A percentile compares a stretch with the other conserved stretches of the same genome.
phyloP scores from a whole-genome alignment of 2,329 filamentous ascomycete genomes.

The Colletotrichum musae region DNA sequence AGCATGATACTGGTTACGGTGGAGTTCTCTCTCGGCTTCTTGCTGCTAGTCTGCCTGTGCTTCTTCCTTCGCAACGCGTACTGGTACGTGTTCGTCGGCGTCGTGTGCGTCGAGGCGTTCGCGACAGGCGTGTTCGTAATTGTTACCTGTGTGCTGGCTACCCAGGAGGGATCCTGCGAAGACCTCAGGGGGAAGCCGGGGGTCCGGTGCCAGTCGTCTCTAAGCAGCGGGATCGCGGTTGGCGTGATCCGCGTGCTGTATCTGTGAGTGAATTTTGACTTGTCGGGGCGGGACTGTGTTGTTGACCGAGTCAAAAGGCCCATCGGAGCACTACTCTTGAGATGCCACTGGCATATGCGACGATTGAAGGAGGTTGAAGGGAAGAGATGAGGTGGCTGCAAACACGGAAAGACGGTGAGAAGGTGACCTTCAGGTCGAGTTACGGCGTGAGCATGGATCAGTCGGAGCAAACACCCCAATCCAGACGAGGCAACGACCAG shows the following conservation, averaged over 20 bases:
- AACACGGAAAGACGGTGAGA: too few species aligned
- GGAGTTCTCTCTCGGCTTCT: too few species aligned
- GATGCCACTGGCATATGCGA: not conserved
- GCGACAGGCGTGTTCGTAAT: constrained; percentile 5
- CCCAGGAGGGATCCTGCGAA: not conserved
- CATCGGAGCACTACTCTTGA: not conserved
- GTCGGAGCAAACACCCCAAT: not conserved
- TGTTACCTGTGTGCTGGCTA: not conserved
- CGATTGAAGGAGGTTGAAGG: not conserved
- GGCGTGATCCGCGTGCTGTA: constrained; percentile 4
- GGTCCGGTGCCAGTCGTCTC: not conserved
- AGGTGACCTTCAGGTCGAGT: too few species aligned
- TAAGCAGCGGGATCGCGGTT: not conserved
- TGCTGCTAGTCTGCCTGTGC: not conserved
- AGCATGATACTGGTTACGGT: not conserved
- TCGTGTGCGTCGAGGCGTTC: not conserved
- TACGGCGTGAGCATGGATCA: not conserved
- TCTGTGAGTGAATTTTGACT: constrained; percentile 9
- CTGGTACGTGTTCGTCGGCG: not conserved
- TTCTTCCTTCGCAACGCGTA: not conserved
- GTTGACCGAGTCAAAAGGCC: not conserved
- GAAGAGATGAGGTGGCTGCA: not conserved
- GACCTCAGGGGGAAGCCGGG: not conserved
- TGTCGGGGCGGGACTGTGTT: not conserved
- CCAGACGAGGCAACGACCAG: constrained; percentile 6